Evolutionary conservation across 805 yeast genomes (phyloP), one percentile per base, ranked within the genome.

Genomic region (Pichia thaimueangensis): DNA sequence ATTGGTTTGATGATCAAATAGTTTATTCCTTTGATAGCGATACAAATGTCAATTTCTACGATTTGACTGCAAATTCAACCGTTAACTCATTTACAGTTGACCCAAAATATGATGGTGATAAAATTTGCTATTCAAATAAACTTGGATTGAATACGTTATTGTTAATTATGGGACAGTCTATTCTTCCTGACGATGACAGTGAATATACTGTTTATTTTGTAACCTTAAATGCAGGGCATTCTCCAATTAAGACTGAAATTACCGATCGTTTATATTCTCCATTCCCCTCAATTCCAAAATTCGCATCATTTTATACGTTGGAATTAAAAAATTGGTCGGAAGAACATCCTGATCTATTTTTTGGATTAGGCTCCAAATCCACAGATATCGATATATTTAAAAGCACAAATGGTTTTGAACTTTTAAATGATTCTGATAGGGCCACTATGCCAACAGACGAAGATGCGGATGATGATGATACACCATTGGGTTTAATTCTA

Each of bases 401-500:
- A 2, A 51, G 63, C 1, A 37, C 50, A 0, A 59, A 60, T 16
- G 55, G 66, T 3, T 53, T 81, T 1, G 64, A 64, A 24, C 80
- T 80, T 8, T 59, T 73, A 3, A 83, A 82, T 51, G 96, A 88
- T 54, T 67, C 80, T 4, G 78, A 76, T 52, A 70, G 84, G 38
- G 95, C 95, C 0, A 71, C 77, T 21, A 65, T 86, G 48, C 95
- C 96, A 1, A 65, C 86, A 51, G 76, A 76, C 54, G 80, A 76
- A 8, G 80, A 69, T 3, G 65, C 80, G 1, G 80, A 74, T 35
- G 80, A 73, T 39, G 95, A 86, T 52, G 73, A 83, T 12, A 72
- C 82, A 7, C 79, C 91, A 0, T 64, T 84, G 19, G 96, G 96
- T 5, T 49, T 84, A 10, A 77, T 76, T 0, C 37, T 86, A 6